Evolutionary conservation across 805 yeast genomes (phyloP), one percentile per base, ranked within the genome.

Genomic region (Jamesozyma hellenica): DNA sequence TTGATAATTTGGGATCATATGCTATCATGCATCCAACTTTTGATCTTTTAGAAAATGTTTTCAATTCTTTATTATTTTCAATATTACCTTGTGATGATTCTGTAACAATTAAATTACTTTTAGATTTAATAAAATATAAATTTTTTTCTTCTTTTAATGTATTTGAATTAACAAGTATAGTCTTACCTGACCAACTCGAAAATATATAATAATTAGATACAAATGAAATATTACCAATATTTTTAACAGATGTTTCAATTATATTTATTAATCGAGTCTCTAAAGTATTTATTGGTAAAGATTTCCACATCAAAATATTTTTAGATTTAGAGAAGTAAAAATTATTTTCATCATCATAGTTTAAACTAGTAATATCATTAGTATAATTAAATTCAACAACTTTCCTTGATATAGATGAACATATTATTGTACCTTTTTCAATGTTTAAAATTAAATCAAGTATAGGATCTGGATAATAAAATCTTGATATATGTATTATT

Each of bases 391-490:
- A 13, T 15, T 19, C 13, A 28, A 13, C 36, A 11, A 38, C n/a
- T 16, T 34, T 28, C 3, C 14, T 35, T 9, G 26, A 19, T 13
- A 27, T 51, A 1, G 63, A 56, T 4, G 51, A 42, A 34, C 58
- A 51, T 12, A 51, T 34, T 7, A 56, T 28, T n/a, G 16, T 25
- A 7, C 32, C 36, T 4, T 35, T 36, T 6, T 42, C 34, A 10
- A 26, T 19, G 21, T 39, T 32, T 7, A 39, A 15, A 11, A 42
- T 28, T 23, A 55, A 28, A 36, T 48, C 50, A 12, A 59, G 41
- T 7, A 58, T 48, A 6, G 61, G 62, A 11, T 58, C 46, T 13
- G 62, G 62, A 23, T 46, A 56, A 40, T 56, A 58, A 3, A 41
- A 46, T 25, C 18, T 33, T 5, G 41, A 38, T 4, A 38, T 5